Evolutionary conservation across 306 rosid species (phyloP), one percentile per base, ranked within the genome.

Genomic region (Lupinus albus): DNA sequence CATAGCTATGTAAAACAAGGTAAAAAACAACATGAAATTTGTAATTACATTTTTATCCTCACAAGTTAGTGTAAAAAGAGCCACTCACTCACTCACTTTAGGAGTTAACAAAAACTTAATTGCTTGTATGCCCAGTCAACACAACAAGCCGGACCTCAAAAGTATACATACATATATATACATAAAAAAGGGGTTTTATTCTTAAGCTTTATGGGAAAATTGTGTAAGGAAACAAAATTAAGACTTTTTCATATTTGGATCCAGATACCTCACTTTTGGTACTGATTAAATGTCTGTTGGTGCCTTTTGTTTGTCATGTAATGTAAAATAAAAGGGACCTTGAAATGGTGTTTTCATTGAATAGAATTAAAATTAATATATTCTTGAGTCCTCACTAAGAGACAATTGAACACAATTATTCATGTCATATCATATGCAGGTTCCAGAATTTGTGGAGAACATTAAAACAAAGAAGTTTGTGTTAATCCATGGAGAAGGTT

Each of bases 401-500:
- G 47, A n/a, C 36, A 45, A 59, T n/a, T 35, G 30, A 1, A 45
- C 17, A 14, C 30, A 63, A 45, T 42, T 53, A 5, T 45, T 17
- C 3, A 53, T 52, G 13, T 51, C 62, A 59, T 70, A 28, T 70
- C 46, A 45, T 78, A n/a, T 17, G 28, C 83, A 89, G 91, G 82
- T 21, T 68, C 83, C 83, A 6, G 89, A 83, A 18, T 7, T 52
- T 72, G 88, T 86, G 77, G 96, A 82, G 71, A 88, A 79, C 65
- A 58, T 89, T 39, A 83, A 76, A 51, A 76, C 73, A 33, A 93
- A 88, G 75, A 93, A 88, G 61, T 56, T 93, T 73, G 64, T 93
- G 57, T 81, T 93, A 51, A 69, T 93, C 72, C 96, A 93, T 14
- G 98, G 98, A 51, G 97, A 88, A 83, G 98, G 98, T 46, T 93